A percentile compares a stretch with the other conserved stretches of the same genome.
Evolutionary conservation across 345 rosid species (phyloP).

Genomic region (Boechera retrofracta): DNA sequence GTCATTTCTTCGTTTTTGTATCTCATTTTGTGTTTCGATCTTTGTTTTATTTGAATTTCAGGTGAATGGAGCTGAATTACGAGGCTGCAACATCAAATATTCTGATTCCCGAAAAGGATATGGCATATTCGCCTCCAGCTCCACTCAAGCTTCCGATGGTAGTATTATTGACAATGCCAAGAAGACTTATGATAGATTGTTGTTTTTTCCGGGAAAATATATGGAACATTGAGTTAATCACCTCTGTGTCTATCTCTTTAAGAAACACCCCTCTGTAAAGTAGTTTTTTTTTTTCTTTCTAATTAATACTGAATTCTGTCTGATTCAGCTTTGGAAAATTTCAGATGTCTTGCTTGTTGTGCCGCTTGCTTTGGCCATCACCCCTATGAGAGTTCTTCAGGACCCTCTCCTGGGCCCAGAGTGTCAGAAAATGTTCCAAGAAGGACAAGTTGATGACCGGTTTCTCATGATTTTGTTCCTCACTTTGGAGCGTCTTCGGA

Average conservation of each 20-base stretch:
- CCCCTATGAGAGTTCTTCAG: slow-evolving; percentile 97
- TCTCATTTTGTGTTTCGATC: background rate
- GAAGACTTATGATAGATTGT: background rate
- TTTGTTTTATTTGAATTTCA: slow-evolving; percentile 30
- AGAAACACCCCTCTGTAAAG: background rate
- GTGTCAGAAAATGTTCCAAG: slow-evolving; percentile 80
- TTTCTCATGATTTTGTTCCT: slow-evolving; percentile 83
- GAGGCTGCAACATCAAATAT: slow-evolving; percentile 72
- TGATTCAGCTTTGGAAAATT: slow-evolving; percentile 3
- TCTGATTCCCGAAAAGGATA: slow-evolving; percentile 69
- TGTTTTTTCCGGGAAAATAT: background rate
- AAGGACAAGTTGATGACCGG: slow-evolving; percentile 89
- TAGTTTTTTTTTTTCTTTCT: background rate
- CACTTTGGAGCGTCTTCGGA: slow-evolving; percentile 76
- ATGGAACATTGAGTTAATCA: background rate
- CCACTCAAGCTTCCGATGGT: slow-evolving; percentile 55
- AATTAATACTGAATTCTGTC: background rate
- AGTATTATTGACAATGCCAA: background rate
- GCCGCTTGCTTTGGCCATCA: slow-evolving; percentile 84
- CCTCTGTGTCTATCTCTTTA: background rate
- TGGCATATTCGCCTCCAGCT: slow-evolving; percentile 61
- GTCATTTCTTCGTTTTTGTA: background rate
- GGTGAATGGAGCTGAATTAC: slow-evolving; percentile 73
- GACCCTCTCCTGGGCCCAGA: slow-evolving; percentile 88
- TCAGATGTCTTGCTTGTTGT: slow-evolving; percentile 79